These are phyloP conservation scores for Cicer cuneatum DNA, from an alignment of 306 rosid genomes.

Conservation along the genomic window DNA sequence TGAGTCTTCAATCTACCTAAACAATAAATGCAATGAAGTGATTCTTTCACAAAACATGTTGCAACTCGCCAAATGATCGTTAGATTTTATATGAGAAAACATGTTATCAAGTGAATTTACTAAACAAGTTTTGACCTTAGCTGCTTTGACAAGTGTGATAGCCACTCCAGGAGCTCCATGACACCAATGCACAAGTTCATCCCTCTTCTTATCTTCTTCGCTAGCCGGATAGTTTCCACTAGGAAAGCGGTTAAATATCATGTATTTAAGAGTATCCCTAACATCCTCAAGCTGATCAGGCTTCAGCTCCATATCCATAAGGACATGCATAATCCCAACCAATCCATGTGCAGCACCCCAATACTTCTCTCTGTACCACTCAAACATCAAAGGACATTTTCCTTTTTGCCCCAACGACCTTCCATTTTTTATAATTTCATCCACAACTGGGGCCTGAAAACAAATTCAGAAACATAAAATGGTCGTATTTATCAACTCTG, in stretches of 20 bases:
- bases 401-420: conserved; percentile 64
- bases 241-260: conserved; percentile 59
- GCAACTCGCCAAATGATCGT: conserved; percentile 2
- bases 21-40: not conserved
- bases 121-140: conserved; percentile 59
- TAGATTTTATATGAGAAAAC: conserved; percentile 15
- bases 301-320: conserved; percentile 75
- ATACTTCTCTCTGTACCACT: conserved; percentile 81
- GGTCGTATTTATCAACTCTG: conserved; percentile 3
- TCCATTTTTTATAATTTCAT: conserved; percentile 65
- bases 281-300: conserved; percentile 74
- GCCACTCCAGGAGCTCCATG: conserved; percentile 87
- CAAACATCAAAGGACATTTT: conserved; percentile 70
- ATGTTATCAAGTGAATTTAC: not conserved
- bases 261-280: conserved; percentile 68
- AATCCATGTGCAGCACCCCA: conserved; percentile 92
- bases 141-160: conserved; percentile 80
- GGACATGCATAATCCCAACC: conserved; percentile 80
- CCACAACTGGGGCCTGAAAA: conserved; percentile 57
- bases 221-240: conserved; percentile 74
- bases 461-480: conserved; percentile 20
- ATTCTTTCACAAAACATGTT: conserved; percentile 3
- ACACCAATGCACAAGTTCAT: conserved; percentile 82
- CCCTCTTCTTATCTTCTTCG: conserved; percentile 62
- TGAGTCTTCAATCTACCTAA: conserved; percentile 12